phyloP scores from a whole-genome alignment of 2,329 filamentous ascomycete genomes.

The Trichoderma atrobrunneum region DNA sequence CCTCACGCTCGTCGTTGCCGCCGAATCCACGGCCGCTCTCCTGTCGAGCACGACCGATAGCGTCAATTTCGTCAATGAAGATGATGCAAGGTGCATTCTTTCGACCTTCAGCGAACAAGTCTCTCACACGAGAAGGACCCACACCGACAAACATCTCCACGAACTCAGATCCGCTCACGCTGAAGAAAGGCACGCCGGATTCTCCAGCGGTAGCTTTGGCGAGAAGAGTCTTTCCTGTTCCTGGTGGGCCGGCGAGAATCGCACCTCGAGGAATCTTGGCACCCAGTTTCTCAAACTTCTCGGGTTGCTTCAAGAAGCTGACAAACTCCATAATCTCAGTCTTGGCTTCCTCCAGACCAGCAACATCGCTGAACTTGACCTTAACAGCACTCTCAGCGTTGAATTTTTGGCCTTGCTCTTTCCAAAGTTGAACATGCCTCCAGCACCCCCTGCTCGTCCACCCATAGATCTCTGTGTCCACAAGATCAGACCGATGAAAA shows the following conservation, averaged over 20 bases:
- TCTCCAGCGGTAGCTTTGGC: constrained; percentile 98
- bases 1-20: constrained; percentile 95
- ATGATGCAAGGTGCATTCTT: constrained; percentile 98
- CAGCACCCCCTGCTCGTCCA: constrained; percentile 53
- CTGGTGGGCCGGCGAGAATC: constrained; percentile 93
- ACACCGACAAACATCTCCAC: constrained; percentile 99
- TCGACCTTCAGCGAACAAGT: constrained; percentile 88
- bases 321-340: constrained; percentile 99
- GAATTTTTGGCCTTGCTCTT: constrained; percentile 96
- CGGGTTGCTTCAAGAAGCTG: constrained; percentile 90
- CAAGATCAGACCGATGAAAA: constrained; percentile 79
- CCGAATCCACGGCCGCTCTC: constrained; percentile 71
- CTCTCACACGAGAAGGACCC: constrained; percentile 89
- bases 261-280: constrained; percentile 97
- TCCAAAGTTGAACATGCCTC: constrained; percentile 91
- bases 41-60: constrained; percentile 85
- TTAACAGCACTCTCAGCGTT: constrained; percentile 96
- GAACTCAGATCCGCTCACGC: constrained; percentile 96
- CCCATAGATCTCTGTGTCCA: constrained; percentile 76
- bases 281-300: constrained; percentile 87
- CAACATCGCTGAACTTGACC: constrained; percentile 95
- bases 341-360: constrained; percentile 98
- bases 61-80: constrained; percentile 99
- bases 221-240: constrained; percentile 95
- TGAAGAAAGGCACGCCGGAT: constrained; percentile 96